Base-by-base conservation (phyloP, 1,139 yeast genomes). In the Arxiozyma telluris region DNA sequence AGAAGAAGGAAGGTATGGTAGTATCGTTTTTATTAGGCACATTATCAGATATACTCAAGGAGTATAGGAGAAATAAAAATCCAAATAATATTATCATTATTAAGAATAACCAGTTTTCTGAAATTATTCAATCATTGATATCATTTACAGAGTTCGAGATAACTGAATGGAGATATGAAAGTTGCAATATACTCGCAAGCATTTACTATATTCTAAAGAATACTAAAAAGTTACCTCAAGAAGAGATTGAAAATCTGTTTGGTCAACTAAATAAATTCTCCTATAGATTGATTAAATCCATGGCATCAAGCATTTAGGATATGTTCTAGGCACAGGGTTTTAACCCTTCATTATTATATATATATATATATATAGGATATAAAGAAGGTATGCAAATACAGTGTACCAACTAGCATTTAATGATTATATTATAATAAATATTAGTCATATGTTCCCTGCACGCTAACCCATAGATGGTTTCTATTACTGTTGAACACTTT, bases 11-110 rank as follows among this genome's bases (percentile, higher is more conserved):
- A 41, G 58, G 61, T 11, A 52, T 60, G 20, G 58, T 55, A 41
- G 61, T 54, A 23, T 56, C 59, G 4, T 63, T 60, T 50, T 48
- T 63, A 47, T 50, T 64, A 46, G 61, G 57, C 8, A 61, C 67
- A 9, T 43, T 64, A 18, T 47, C 50, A 21, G 46, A 53, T 30
- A 50, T 52, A 30, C 39, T 56, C 41, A 41, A 44, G 25, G 15
- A 25, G 48, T 41, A 23, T 52, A 23, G 38, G 45, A 39, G 47
- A 21, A 4, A 23, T 8, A 18, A 17, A n/a, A 15, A n/a, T n/a
- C 38, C n/a, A 21, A 8, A 34, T n/a, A 38, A 4, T 34, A 34
- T n/a, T 5, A 23, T 34, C 3, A 25, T 27, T 1, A 53, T 55
- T 30, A 57, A 55, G 47, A 51, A 48, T 17, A 52, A 54, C 39